Evolutionary conservation across 768 basidiomycete species (phyloP).

Genomic region (Leccinum barrowsii): DNA sequence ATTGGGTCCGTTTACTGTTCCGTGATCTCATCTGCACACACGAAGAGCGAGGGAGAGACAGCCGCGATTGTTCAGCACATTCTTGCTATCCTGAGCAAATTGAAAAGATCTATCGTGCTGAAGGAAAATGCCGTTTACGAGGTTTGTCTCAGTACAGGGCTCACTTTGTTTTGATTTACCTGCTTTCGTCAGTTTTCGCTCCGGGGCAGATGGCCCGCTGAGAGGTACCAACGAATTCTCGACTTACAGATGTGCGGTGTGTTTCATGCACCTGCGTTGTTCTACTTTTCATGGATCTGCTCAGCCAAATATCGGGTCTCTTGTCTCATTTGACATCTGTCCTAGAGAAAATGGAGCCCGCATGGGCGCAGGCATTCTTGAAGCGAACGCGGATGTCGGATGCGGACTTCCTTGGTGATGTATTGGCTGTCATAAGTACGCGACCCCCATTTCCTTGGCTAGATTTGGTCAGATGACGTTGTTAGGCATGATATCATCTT

Average conservation of each 20-base stretch:
- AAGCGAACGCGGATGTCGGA: conserved; percentile 72
- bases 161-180: neutral
- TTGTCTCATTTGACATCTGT: conserved; percentile 75
- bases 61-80: conserved; percentile 58
- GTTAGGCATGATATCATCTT: conserved; percentile 71
- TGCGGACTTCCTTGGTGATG: conserved; percentile 78
- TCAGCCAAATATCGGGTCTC: conserved; percentile 63
- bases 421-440: conserved; percentile 77
- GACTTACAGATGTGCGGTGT: conserved; percentile 61
- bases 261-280: neutral
- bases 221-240: conserved; percentile 67
- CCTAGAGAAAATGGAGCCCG: conserved; percentile 64
- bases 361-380: conserved; percentile 77
- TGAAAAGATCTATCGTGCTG: conserved; percentile 56
- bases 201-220: conserved; percentile 74
- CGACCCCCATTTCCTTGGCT: neutral
- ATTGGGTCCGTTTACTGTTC: conserved; percentile 73
- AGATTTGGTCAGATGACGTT: neutral
- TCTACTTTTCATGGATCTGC: conserved; percentile 4
- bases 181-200: conserved; percentile 57
- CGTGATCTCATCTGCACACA: conserved; percentile 68
- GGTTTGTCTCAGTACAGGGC: conserved; percentile 34
- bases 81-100: conserved; percentile 72
- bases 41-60: conserved; percentile 46
- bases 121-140: conserved; percentile 64